Evolutionary conservation across 495 filamentous ascomycete genomes (phyloP).

Genomic region (Umbilicaria muhlenbergii): DNA sequence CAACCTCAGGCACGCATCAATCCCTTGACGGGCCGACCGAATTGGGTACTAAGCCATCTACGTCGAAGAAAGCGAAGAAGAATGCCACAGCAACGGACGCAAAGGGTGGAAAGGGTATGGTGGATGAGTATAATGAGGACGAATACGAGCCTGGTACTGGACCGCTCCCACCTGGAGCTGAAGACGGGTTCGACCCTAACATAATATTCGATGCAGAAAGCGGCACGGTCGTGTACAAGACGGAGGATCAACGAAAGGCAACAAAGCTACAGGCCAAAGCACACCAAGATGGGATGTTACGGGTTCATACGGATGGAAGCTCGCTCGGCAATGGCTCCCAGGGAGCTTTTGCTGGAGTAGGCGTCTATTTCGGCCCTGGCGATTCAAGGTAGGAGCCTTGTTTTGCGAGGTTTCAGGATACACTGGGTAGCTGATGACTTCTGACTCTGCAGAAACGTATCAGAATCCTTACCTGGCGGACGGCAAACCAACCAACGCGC

Average conservation of each 20-base stretch:
- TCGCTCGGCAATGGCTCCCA: slow-evolving; percentile 58
- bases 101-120: slow-evolving; percentile 19
- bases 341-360: slow-evolving; percentile 64
- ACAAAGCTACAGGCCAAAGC: slow-evolving; percentile 27
- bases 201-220: slow-evolving; percentile 37
- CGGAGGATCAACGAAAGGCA: slow-evolving; percentile 26
- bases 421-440: slow-evolving; percentile 4
- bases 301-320: slow-evolving; percentile 86
- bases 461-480: slow-evolving; percentile 58
- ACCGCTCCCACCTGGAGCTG: slow-evolving; percentile 34
- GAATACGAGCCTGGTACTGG: slow-evolving; percentile 38
- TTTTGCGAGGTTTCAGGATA: not conserved
- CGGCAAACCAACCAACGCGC: slow-evolving; percentile 89
- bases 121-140: slow-evolving; percentile 15
- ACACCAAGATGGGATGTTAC: slow-evolving; percentile 32
- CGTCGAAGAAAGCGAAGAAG: slow-evolving; percentile 24
- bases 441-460: slow-evolving; percentile 53
- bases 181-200: slow-evolving; percentile 48
- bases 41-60: not conserved
- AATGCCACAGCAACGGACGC: slow-evolving; percentile 11
- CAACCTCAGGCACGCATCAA: slow-evolving; percentile 4
- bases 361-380: slow-evolving; percentile 68
- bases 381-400: slow-evolving; percentile 45
- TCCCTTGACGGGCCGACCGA: not conserved
- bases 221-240: slow-evolving; percentile 46